A percentile compares a stretch with the other conserved stretches of the same genome.
phyloP scores from a whole-genome alignment of 345 rosid species.

The Bruguiera gymnorhiza region DNA sequence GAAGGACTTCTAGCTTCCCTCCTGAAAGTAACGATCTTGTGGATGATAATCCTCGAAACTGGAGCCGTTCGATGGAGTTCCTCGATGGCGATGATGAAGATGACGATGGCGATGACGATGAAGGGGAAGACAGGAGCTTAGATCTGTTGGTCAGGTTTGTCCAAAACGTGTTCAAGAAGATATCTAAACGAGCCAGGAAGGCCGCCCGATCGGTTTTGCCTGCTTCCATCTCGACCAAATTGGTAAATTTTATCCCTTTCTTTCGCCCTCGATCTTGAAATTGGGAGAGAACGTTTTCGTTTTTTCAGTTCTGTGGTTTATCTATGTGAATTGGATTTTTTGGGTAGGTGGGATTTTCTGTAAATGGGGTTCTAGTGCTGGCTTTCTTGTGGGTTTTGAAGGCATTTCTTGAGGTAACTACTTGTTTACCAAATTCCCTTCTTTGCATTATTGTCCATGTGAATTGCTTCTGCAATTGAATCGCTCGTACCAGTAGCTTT shows the following conservation, averaged over 20 bases:
- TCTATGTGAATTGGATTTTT: not conserved
- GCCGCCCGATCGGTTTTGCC: slow-evolving; percentile 88
- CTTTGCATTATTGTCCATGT: not conserved
- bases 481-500: not conserved
- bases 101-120: slow-evolving; percentile 54
- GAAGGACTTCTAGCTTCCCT: slow-evolving; percentile 19
- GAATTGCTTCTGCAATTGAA: not conserved
- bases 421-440: not conserved
- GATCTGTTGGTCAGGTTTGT: slow-evolving; percentile 71
- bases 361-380: slow-evolving; percentile 73
- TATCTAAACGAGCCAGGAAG: slow-evolving; percentile 71
- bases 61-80: slow-evolving; percentile 64
- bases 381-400: slow-evolving; percentile 85
- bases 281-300: too few relatives aligned
- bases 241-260: slow-evolving; percentile 35
- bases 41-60: slow-evolving; percentile 48
- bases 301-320: not conserved
- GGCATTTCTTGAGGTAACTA: slow-evolving; percentile 83
- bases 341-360: slow-evolving; percentile 75
- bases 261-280: too few relatives aligned
- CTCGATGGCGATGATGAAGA: slow-evolving; percentile 29
- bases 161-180: slow-evolving; percentile 62
- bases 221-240: slow-evolving; percentile 51
- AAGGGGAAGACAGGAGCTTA: slow-evolving; percentile 80
- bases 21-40: slow-evolving; percentile 26